Percentiles rank a stretch among this genome's conserved stretches.
These are phyloP conservation scores for Heritiera littoralis DNA, from an alignment of 345 rosid species.

Conservation along the genomic window DNA sequence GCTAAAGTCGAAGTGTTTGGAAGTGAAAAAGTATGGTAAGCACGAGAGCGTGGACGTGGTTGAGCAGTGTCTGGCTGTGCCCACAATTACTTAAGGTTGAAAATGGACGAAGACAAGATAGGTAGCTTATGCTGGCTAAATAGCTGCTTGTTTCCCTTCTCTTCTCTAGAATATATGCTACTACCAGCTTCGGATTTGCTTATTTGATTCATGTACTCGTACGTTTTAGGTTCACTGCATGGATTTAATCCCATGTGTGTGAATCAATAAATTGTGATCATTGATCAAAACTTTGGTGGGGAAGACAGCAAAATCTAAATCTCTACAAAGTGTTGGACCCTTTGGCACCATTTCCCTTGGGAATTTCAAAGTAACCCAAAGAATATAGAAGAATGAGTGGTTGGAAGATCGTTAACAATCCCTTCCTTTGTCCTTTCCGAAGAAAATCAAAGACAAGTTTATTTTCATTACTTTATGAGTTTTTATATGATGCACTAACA, in stretches of 20 bases:
- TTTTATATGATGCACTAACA: no score
- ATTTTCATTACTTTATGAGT: no score
- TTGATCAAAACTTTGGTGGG: neutral
- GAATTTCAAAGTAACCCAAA: neutral
- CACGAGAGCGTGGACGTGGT: neutral
- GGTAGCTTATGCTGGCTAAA: neutral
- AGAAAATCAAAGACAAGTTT: no score
- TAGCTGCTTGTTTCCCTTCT: neutral
- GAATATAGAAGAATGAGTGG: neutral
- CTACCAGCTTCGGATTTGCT: neutral
- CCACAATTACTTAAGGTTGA: neutral
- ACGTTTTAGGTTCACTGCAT: no score
- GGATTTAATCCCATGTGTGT: no score
- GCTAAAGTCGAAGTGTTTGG: neutral
- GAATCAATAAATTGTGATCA: neutral
- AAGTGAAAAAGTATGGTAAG: neutral
- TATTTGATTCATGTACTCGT: neutral
- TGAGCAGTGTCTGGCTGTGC: neutral
- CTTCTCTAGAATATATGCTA: neutral
- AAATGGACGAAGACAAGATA: neutral
- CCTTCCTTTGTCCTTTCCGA: no score
- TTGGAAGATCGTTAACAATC: no score
- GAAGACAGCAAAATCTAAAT: neutral
- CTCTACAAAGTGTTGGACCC: no score
- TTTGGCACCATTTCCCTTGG: neutral